Percentiles rank a stretch among this genome's conserved stretches.
Conservation (phyloP, 2,329 filamentous ascomycete genomes). For the Phialemonium atrogriseum region DNA sequence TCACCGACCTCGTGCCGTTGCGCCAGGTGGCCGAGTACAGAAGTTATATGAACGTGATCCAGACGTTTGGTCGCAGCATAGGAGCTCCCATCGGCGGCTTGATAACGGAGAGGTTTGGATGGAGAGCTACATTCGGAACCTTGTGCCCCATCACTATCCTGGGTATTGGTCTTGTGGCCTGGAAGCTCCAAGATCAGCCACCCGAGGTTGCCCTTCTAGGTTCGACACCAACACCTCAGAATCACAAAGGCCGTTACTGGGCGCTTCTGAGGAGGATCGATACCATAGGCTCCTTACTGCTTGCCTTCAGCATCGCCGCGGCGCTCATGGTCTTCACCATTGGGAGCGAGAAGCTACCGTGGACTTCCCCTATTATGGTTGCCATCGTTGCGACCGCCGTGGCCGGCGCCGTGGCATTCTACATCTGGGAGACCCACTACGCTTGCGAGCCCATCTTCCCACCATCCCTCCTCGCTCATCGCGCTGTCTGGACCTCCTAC, state of each 20-base stretch:
- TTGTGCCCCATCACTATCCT: neutral
- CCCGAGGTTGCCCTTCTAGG: too few relatives aligned
- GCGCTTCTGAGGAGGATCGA: neutral
- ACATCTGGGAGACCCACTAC: too few relatives aligned
- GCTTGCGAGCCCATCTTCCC: too few relatives aligned
- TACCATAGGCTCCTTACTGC: neutral
- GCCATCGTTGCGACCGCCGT: too few relatives aligned
- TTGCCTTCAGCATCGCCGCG: neutral
- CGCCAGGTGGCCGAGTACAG: conserved; percentile 58
- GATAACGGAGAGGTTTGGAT: conserved; percentile 2
- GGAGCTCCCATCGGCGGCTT: conserved; percentile 5
- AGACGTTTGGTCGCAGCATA: conserved; percentile 5
- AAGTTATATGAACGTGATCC: conserved; percentile 53
- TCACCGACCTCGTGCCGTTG: conserved; percentile 55
- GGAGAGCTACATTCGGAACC: conserved; percentile 1
- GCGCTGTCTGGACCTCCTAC: too few relatives aligned
- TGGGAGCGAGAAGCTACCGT: too few relatives aligned
- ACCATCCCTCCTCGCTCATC: too few relatives aligned
- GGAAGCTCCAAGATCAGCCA: neutral
- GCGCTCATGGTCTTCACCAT: too few relatives aligned
- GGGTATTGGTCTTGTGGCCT: neutral
- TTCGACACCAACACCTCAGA: too few relatives aligned
- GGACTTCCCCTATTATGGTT: too few relatives aligned
- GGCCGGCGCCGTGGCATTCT: too few relatives aligned
- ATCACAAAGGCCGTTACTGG: too few relatives aligned